Percentiles rank a stretch among this genome's conserved stretches.
Conservation (phyloP, 1,284 basidiomycete species). For the Trichosporon coremiiforme region DNA sequence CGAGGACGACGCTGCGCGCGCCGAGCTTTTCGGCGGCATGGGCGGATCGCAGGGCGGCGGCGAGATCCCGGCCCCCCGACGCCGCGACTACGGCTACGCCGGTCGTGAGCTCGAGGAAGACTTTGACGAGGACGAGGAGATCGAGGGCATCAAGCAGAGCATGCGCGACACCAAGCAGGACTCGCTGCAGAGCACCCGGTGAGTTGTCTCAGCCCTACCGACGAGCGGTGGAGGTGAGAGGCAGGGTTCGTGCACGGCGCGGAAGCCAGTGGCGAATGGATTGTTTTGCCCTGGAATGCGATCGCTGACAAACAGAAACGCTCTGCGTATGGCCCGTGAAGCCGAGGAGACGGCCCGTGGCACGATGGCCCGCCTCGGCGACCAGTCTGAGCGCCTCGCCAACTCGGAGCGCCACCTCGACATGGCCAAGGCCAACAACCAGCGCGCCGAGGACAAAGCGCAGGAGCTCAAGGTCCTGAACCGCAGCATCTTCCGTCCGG, state of each 20-base stretch:
- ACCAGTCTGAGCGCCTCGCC: slow-evolving; percentile 82
- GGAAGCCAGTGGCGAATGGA: neutral
- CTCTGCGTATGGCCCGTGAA: slow-evolving; percentile 86
- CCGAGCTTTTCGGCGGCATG: slow-evolving; percentile 59
- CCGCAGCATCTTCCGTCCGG: slow-evolving; percentile 83
- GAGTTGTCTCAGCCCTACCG: slow-evolving; percentile 23
- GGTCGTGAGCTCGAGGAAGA: slow-evolving; percentile 64
- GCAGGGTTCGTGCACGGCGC: neutral
- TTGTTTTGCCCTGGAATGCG: slow-evolving; percentile 14
- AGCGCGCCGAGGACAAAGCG: slow-evolving; percentile 88
- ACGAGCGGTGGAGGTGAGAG: slow-evolving; percentile 10
- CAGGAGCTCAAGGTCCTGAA: slow-evolving; percentile 86
- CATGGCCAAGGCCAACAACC: slow-evolving; percentile 84
- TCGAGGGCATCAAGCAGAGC: slow-evolving; percentile 94
- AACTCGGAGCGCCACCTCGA: slow-evolving; percentile 97
- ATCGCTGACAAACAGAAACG: slow-evolving; percentile 62
- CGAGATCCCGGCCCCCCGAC: neutral
- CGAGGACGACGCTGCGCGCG: slow-evolving; percentile 64
- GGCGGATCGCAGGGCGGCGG: slow-evolving; percentile 56
- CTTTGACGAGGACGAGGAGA: slow-evolving; percentile 79
- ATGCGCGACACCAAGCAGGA: slow-evolving; percentile 92
- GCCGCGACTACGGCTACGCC: slow-evolving; percentile 58
- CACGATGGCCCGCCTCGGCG: slow-evolving; percentile 83
- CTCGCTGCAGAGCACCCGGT: slow-evolving; percentile 79
- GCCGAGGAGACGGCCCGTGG: slow-evolving; percentile 93